A percentile compares a stretch with the other conserved stretches of the same genome.
phyloP scores from a whole-genome alignment of 1,139 yeast species.

The Yamadazyma triangularis region DNA sequence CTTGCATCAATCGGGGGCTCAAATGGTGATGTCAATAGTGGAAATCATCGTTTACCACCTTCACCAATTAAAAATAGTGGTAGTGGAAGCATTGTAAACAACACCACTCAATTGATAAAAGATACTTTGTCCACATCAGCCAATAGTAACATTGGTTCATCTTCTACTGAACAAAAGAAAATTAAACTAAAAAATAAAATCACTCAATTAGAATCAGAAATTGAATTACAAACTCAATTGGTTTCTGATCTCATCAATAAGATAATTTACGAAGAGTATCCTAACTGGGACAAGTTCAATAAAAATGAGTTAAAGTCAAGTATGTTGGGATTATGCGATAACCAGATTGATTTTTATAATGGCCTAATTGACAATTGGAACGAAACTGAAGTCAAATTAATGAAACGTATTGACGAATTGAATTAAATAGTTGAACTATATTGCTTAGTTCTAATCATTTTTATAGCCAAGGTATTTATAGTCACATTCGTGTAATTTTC shows the following conservation, averaged over 20 bases:
- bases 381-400: constrained; percentile 46
- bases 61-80: constrained; percentile 23
- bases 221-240: constrained; percentile 46
- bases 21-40: constrained; percentile 8
- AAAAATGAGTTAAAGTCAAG: constrained; percentile 71
- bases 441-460: no score
- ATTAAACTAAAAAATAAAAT: constrained; percentile 30
- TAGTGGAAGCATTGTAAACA: constrained; percentile 39
- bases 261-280: constrained; percentile 75
- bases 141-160: constrained; percentile 37
- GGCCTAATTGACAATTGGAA: constrained; percentile 73
- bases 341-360: constrained; percentile 71
- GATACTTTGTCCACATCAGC: constrained; percentile 46
- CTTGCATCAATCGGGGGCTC: constrained; percentile 18
- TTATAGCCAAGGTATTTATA: no score
- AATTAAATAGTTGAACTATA: no score
- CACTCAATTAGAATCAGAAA: constrained; percentile 44
- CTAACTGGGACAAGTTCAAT: constrained; percentile 78
- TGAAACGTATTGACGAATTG: constrained; percentile 34
- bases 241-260: constrained; percentile 60
- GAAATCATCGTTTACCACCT: constrained; percentile 23
- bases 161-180: constrained; percentile 32
- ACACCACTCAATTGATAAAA: constrained; percentile 42
- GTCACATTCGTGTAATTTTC: no score
- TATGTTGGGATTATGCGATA: constrained; percentile 66